Conservation (phyloP, 2,329 filamentous ascomycete genomes). For the Cadophora sp. region DNA sequence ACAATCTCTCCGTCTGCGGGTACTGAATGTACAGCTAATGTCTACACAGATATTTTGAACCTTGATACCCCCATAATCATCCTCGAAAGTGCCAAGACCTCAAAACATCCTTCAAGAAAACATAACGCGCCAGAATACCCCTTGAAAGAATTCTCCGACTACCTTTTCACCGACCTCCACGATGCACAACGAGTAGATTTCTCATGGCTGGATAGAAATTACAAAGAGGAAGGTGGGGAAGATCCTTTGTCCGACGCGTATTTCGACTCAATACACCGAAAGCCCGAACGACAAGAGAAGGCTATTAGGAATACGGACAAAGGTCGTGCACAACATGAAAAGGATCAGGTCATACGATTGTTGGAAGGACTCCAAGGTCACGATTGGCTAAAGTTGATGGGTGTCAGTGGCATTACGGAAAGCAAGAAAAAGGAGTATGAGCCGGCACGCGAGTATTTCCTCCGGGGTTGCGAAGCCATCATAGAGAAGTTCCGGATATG, state of each 20-base stretch:
- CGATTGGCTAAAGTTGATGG: constrained; percentile 93
- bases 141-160: constrained; percentile 61
- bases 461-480: constrained; percentile 80
- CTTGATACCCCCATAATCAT: constrained; percentile 76
- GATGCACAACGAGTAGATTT: constrained; percentile 65
- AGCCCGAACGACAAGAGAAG: constrained; percentile 65
- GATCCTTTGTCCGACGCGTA: constrained; percentile 64
- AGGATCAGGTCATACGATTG: constrained; percentile 67
- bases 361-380: constrained; percentile 86
- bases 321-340: constrained; percentile 70
- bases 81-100: constrained; percentile 57
- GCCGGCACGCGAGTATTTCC: constrained; percentile 83
- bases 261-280: constrained; percentile 62
- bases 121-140: constrained; percentile 44
- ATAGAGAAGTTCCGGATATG: constrained; percentile 88
- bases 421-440: constrained; percentile 87
- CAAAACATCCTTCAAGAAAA: constrained; percentile 38
- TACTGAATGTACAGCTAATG: constrained; percentile 32
- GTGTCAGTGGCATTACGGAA: constrained; percentile 81
- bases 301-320: constrained; percentile 70
- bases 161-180: constrained; percentile 61
- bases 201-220: constrained; percentile 56
- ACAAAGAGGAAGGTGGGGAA: constrained; percentile 45
- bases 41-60: constrained; percentile 73
- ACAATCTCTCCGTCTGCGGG: neutral